Evolutionary conservation across 495 filamentous ascomycete genomes (phyloP).

Genomic region (Penicillium alfredii): DNA sequence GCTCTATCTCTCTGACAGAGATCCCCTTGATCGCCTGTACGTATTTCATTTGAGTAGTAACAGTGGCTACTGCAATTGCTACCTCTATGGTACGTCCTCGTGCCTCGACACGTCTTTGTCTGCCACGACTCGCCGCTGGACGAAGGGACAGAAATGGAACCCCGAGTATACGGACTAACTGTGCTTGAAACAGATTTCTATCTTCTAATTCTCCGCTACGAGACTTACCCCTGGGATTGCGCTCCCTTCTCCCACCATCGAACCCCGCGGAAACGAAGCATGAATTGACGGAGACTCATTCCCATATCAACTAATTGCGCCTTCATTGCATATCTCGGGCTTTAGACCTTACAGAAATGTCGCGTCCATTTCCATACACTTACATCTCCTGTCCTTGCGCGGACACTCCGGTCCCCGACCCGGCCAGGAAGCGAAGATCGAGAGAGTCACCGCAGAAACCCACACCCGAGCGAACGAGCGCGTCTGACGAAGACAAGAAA

Average conservation of each 20-base stretch:
- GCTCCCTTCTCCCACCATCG: not conserved
- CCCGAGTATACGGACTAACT: too few relatives aligned
- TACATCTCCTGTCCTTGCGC: conserved; percentile 91
- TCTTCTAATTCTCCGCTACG: too few relatives aligned
- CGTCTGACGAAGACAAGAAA: conserved; percentile 19
- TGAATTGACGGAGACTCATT: conserved; percentile 15
- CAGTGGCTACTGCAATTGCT: too few relatives aligned
- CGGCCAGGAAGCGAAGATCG: conserved; percentile 33
- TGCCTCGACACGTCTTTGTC: not conserved
- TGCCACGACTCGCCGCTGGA: too few relatives aligned
- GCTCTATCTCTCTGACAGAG: too few relatives aligned
- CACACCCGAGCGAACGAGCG: conserved; percentile 27
- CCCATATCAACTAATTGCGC: conserved; percentile 1
- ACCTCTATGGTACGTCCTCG: conserved; percentile 7
- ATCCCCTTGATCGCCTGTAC: too few relatives aligned
- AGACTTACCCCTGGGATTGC: not conserved
- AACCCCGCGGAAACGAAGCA: conserved; percentile 10
- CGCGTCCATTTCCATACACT: conserved; percentile 75
- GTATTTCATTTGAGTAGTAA: too few relatives aligned
- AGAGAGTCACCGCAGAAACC: conserved; percentile 36
- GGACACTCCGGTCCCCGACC: conserved; percentile 46
- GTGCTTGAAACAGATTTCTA: too few relatives aligned
- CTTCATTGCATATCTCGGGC: not conserved
- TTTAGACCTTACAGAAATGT: conserved; percentile 44
- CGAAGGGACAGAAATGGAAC: too few relatives aligned